These are phyloP conservation scores for Rhodotorula sp. DNA, from an alignment of 1,284 basidiomycete genomes.

Conservation along the genomic window DNA sequence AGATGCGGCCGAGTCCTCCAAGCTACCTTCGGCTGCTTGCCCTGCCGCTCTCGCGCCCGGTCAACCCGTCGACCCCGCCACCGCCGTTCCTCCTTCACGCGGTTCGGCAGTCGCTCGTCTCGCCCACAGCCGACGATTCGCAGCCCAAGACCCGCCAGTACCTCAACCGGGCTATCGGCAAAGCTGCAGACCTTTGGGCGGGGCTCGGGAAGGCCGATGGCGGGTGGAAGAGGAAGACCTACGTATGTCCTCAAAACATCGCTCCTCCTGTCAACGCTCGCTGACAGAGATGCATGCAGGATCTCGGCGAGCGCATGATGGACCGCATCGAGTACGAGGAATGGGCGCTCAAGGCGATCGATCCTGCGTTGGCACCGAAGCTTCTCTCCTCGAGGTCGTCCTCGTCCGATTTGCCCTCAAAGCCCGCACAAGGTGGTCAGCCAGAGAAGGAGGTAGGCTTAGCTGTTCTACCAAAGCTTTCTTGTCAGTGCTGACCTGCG, in stretches of 20 bases:
- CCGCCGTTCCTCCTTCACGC: conserved; percentile 37
- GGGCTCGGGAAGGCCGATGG: conserved; percentile 41
- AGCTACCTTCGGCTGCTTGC: conserved; percentile 31
- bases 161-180: conserved; percentile 33
- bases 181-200: conserved; percentile 42
- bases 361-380: conserved; percentile 42
- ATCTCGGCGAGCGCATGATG: conserved; percentile 42
- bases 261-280: no score
- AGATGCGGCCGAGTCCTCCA: conserved; percentile 10
- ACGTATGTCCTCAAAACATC: conserved; percentile 22
- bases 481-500: background rate
- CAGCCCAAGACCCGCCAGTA: background rate
- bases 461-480: no score
- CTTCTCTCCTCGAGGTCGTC: background rate
- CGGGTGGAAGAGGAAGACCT: conserved; percentile 40
- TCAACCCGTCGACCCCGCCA: background rate
- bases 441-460: no score
- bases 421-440: no score
- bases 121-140: background rate
- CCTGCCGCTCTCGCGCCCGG: conserved; percentile 27
- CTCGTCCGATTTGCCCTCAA: background rate
- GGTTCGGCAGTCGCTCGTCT: conserved; percentile 9
- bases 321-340: conserved; percentile 46
- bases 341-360: conserved; percentile 46
- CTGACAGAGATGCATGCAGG: conserved; percentile 18